Evolutionary conservation across 306 rosid genomes (phyloP).

Genomic region (Cucumis hystrix): DNA sequence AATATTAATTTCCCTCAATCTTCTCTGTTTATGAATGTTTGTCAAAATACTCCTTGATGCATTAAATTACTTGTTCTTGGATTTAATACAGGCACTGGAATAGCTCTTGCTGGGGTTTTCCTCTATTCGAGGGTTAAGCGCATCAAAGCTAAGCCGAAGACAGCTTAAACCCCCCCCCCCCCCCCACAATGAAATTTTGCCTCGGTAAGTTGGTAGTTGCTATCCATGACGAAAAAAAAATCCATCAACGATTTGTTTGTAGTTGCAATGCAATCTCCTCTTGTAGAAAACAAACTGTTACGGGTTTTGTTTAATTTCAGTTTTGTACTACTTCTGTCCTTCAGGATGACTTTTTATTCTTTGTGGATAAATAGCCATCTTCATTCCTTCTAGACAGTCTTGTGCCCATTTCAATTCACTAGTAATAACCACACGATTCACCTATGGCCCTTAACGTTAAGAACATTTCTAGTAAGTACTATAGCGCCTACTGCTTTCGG

Average conservation of each 20-base stretch:
- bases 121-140: slow-evolving; percentile 77
- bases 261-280: slow-evolving; percentile 6
- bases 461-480: too few species aligned
- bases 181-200: slow-evolving; percentile 27
- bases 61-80: not conserved
- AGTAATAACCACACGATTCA: not conserved
- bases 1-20: slow-evolving; percentile 15
- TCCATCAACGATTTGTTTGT: slow-evolving; percentile 19
- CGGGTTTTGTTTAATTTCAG: not conserved
- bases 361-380: slow-evolving; percentile 3
- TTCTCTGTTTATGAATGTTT: slow-evolving; percentile 4
- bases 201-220: not conserved
- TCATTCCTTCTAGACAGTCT: not conserved
- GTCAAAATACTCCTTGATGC: not conserved
- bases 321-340: not conserved
- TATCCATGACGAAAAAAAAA: not conserved
- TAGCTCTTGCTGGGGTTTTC: slow-evolving; percentile 90
- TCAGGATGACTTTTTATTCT: slow-evolving; percentile 11
- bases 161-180: slow-evolving; percentile 27
- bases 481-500: too few species aligned
- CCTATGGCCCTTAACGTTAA: not conserved
- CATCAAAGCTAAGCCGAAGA: slow-evolving; percentile 70
- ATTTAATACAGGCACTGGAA: slow-evolving; percentile 58
- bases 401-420: not conserved
- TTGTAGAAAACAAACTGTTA: slow-evolving; percentile 12